Evolutionary conservation across 345 rosid species (phyloP), one percentile per base, ranked within the genome.

Genomic region (Gossypium stocksii): DNA sequence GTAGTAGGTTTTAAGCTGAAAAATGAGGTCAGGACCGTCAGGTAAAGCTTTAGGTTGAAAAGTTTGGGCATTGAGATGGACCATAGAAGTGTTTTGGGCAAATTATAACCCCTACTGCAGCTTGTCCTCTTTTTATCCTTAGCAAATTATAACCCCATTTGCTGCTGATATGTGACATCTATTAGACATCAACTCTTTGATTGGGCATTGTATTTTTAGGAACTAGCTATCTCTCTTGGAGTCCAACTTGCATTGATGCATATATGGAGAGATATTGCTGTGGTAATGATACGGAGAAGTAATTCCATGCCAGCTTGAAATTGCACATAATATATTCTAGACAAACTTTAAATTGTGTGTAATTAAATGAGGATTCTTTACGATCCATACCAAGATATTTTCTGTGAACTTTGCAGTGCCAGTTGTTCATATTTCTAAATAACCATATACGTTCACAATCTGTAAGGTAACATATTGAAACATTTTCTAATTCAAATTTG

Each of bases 401-500:
- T 20, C 8, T 16, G 11, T 66, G 17, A 25, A 65, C 14, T 45
- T 12, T 53, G 20, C 25, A 29, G 5, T 46, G 41, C 41, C 41
- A 34, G 7, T 34, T 34, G 41, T 34, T 34, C 1, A 0, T 38
- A 41, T 62, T 34, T 17, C 12, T 62, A 34, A 34, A 34, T 64
- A 64, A 38, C 46, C 10, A 17, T 9, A 64, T 64, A 46, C 19
- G 3, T 43, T 34, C 27, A 43, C 6, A 22, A 63, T 23, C 54
- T 46, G 2, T 61, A 19, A n/a, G 5, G 41, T 8, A n/a, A 10
- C 23, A 1, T 41, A 41, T 38, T 8, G 43, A 64, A 64, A 3
- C 9, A n/a, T 72, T 22, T 72, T 49, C 45, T 45, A 27, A 73
- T 38, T 75, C 49, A 74, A 49, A 41, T 75, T 76, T 66, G 20